Conservation (phyloP, 2,329 filamentous ascomycete species). For the Lecanicillium sp. region DNA sequence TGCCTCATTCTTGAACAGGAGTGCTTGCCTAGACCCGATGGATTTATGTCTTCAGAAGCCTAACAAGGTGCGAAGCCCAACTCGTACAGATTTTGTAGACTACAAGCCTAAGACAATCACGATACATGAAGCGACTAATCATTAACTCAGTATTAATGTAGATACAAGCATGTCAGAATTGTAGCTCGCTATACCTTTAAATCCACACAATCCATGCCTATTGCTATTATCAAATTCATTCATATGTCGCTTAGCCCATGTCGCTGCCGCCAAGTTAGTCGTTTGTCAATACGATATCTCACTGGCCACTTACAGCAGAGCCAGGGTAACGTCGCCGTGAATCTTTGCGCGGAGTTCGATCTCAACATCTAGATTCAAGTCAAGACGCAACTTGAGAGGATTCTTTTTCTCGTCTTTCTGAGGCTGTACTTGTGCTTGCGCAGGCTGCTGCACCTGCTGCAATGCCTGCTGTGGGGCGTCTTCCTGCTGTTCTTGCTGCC, state of each 20-base stretch:
- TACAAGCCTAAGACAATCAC: too few species aligned
- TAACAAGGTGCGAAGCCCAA: too few species aligned
- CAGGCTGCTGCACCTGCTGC: slow-evolving; percentile 16
- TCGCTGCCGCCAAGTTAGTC: not conserved
- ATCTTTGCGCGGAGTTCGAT: slow-evolving; percentile 73
- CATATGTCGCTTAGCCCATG: slow-evolving; percentile 1
- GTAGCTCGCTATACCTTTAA: too few species aligned
- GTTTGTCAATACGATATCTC: slow-evolving; percentile 23
- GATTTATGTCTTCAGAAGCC: too few species aligned
- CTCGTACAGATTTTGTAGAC: too few species aligned
- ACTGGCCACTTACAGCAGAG: slow-evolving; percentile 41
- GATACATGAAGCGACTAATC: too few species aligned
- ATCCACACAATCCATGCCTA: too few species aligned
- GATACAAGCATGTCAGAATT: too few species aligned
- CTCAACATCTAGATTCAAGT: slow-evolving; percentile 70
- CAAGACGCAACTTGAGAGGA: slow-evolving; percentile 60
- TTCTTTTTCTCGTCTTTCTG: slow-evolving; percentile 37
- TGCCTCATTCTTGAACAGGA: too few species aligned
- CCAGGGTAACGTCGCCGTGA: slow-evolving; percentile 65
- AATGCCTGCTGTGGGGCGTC: slow-evolving; percentile 16
- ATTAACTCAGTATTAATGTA: too few species aligned
- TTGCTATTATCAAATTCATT: not conserved
- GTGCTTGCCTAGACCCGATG: too few species aligned
- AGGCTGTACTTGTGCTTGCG: not conserved
- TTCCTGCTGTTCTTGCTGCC: slow-evolving; percentile 19